Percentiles rank a stretch among this genome's conserved stretches.
Evolutionary conservation across 208 protist species (phyloP).

Genomic region (Leishmania gerbilli): DNA sequence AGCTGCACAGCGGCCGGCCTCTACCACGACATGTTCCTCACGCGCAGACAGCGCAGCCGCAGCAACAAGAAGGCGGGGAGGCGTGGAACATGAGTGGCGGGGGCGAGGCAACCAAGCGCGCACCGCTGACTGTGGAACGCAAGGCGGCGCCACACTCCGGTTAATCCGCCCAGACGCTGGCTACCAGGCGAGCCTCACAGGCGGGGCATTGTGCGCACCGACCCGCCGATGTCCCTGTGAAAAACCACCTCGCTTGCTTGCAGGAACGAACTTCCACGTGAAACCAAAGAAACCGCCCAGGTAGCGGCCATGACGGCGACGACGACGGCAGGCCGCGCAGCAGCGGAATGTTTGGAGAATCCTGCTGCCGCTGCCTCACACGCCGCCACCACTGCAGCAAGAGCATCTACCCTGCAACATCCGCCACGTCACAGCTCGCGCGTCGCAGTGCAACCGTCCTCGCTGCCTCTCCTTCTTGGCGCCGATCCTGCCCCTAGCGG

Average conservation of each 20-base stretch:
- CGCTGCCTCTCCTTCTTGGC: not conserved
- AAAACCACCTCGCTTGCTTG: constrained; percentile 24
- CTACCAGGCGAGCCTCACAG: not conserved
- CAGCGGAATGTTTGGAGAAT: not conserved
- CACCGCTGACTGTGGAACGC: no score
- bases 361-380: not conserved
- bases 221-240: not conserved
- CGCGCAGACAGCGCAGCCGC: not conserved
- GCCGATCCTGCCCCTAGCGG: not conserved
- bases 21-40: not conserved
- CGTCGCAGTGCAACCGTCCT: not conserved
- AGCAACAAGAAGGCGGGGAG: not conserved
- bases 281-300: not conserved
- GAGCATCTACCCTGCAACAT: no score
- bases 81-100: not conserved
- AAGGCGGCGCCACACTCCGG: no score
- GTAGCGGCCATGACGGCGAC: not conserved
- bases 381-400: not conserved
- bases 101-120: not conserved
- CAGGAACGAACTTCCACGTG: constrained; percentile 11
- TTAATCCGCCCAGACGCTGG: not conserved
- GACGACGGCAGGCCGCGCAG: not conserved
- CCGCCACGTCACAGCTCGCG: no score
- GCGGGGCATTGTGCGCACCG: not conserved
- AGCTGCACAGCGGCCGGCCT: constrained; percentile 10